A percentile compares a stretch with the other conserved stretches of the same genome.
Conservation (phyloP, 371 early-diverging fungal species). For the Catenaria anguillulae region DNA sequence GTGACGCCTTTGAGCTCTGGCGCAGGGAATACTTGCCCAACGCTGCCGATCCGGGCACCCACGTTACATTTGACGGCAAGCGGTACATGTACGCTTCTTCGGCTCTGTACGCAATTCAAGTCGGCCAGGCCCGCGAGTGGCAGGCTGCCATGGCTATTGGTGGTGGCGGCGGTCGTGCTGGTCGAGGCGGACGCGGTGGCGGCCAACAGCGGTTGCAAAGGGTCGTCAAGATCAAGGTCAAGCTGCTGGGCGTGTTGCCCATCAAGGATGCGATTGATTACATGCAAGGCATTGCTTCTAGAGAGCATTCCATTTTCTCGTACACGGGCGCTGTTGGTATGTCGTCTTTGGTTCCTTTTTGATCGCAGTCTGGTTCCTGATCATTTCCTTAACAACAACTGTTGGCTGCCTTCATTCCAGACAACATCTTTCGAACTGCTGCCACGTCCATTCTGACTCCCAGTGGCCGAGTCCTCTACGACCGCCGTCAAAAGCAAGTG, state of each 20-base stretch:
- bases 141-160: neutral
- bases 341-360: conserved; percentile 9
- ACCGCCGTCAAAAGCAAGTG: conserved; percentile 36
- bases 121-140: neutral
- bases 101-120: neutral
- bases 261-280: conserved; percentile 35
- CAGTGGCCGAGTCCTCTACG: conserved; percentile 75
- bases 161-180: neutral
- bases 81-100: neutral
- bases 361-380: neutral
- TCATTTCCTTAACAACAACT: conserved; percentile 3
- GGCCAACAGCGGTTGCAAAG: neutral
- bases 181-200: too few relatives aligned
- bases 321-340: conserved; percentile 24
- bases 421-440: conserved; percentile 59
- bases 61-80: neutral
- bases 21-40: neutral
- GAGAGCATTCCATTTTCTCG: conserved; percentile 18
- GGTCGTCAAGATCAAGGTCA: neutral
- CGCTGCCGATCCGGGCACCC: neutral
- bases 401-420: conserved; percentile 61
- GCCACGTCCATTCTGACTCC: conserved; percentile 50
- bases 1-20: neutral
- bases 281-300: conserved; percentile 22
- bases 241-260: too few relatives aligned